Base-by-base conservation (phyloP, 441 rosid genomes). In the Kokia cookei region DNA sequence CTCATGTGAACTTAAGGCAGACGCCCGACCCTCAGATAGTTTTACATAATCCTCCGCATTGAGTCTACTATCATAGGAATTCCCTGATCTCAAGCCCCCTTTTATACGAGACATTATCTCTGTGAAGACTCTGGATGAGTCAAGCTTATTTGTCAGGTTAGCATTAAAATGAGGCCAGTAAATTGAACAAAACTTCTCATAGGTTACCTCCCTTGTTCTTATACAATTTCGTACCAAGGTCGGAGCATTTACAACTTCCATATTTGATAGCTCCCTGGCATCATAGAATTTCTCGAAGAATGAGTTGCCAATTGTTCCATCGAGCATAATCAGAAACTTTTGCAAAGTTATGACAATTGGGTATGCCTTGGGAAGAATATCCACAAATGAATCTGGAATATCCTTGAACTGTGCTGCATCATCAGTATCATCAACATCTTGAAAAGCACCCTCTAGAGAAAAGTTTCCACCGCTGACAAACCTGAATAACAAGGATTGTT, bases 281-380 rank as follows among this genome's bases (percentile, higher is more conserved):
- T 82, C 71, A 43, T 60, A 79, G 58, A 88, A 90, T 66, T 80
- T 85, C 45, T 80, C 80, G 58, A 86, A 88, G 61, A 77, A 90
- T 2, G 94, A 85, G 50, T 50, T 76, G 7, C 90, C 90, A 5
- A 90, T 15, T 11, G 85, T 81, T 40, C 84, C 87, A 78, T 90
- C 89, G 50, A 90, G 88, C 90, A 88, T 90, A 85, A 80, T 82
- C 78, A 90, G 69, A 65, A 89, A 85, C 77, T 85, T 89, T 5
- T 54, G 69, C 40, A 85, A 88, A 45, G 89, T 85, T 35, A 85
- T 82, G 24, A 85, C 78, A 48, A 90, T 86, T 4, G 90, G 94
- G 73, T 74, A 85, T 12, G 75, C 65, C 5, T 68, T 48, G 0
- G 78, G 50, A 47, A 82, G 73, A 65, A 85, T 68, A 61, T 74